Evolutionary conservation across 1,284 basidiomycete species (phyloP), one percentile per base, ranked within the genome.

Genomic region (Tranzscheliella williamsii): DNA sequence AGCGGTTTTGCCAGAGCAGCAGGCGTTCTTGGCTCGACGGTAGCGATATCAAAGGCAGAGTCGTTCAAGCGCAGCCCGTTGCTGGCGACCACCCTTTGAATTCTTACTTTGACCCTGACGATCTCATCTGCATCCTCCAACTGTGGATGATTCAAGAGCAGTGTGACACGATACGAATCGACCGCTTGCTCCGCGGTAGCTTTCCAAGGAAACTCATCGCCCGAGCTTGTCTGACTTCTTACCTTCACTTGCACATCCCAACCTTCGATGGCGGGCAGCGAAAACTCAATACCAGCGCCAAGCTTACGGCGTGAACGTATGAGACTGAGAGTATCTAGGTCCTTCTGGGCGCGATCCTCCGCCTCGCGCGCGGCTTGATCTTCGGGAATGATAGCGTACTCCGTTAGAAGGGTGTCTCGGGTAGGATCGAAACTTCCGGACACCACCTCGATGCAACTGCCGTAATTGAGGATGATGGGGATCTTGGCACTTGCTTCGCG

Each of bases 221-320:
- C 20, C 45, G 66, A 51, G 4, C 36, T 37, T 26, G 53, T 54
- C 38, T 60, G 31, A 17, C 41, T 39, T 6, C 34, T 23, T 15
- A 52, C 63, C 7, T 87, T 21, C 83, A 83, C 81, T 65, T 88
- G 89, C 0, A 94, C 85, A 70, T 96, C 91, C 94, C 94, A 98
- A 7, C 91, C 90, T 63, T 91, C 86, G 4, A 82, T 79, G 1
- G 85, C 83, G 3, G 90, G 88, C 16, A 98, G 78, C 4, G 85
- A 80, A 67, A 89, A 87, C 79, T 95, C 90, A 36, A 95, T 81
- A 0, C 87, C 84, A 23, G 90, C 82, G 12, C 86, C 86, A 15
- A 90, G 80, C 33, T 87, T 82, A 45, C 83, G 81, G 46, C 85
- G 82, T 67, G 89, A 87, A 5, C 65, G 53, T 13, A 48, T 21